These are phyloP conservation scores for Fomitiporia mediterranea DNA, from an alignment of 1,284 basidiomycete species.

Conservation along the genomic window DNA sequence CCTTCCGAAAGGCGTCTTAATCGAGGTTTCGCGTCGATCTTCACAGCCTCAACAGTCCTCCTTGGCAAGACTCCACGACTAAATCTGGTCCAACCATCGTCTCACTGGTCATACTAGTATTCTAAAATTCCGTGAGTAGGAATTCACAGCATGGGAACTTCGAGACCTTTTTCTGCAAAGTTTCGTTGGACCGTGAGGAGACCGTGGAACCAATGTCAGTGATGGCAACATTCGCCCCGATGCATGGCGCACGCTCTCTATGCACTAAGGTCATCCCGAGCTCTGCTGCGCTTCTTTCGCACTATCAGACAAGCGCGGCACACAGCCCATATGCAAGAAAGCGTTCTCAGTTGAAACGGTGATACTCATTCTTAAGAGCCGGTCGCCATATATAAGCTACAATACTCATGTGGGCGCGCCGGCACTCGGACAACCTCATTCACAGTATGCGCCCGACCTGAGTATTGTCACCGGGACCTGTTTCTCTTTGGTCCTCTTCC, in stretches of 20 bases:
- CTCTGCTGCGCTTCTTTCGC: not conserved
- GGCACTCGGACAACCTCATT: not conserved
- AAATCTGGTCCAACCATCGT: not conserved
- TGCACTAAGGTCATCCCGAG: not conserved
- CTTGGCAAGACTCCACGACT: not conserved
- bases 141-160: not conserved
- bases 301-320: not conserved
- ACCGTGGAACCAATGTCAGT: not conserved
- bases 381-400: not conserved
- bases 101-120: not conserved
- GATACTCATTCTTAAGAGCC: not conserved
- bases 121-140: not conserved
- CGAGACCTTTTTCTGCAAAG: not conserved
- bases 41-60: too few species aligned
- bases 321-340: slow-evolving; percentile 8
- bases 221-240: not conserved
- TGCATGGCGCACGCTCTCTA: not conserved
- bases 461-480: not conserved
- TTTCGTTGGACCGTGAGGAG: not conserved
- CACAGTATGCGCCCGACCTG: not conserved
- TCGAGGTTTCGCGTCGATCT: too few species aligned
- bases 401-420: not conserved
- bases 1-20: not conserved
- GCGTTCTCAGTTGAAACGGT: not conserved
- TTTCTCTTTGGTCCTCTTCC: not conserved